phyloP scores from a whole-genome alignment of 208 protist species.

The Phytomonas sp. region DNA sequence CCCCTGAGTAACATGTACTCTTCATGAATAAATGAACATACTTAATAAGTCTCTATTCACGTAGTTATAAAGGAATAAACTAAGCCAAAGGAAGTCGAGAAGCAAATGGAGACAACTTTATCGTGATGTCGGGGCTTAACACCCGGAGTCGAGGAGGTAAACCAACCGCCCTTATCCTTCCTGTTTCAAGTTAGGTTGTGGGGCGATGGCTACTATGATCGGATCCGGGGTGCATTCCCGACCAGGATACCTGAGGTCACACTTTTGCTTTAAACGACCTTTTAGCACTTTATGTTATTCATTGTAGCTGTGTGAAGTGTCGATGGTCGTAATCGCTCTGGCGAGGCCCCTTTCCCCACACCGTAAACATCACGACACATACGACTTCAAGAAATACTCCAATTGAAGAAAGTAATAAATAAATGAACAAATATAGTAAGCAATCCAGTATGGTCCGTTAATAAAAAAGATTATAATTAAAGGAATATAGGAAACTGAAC shows the following conservation, averaged over 20 bases:
- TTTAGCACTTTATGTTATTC: too few species aligned
- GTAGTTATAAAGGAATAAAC: not conserved
- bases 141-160: not conserved
- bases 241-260: not conserved
- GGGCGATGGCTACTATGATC: not conserved
- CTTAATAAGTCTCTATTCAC: not conserved
- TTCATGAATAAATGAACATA: constrained; percentile 6
- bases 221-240: not conserved
- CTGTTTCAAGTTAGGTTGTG: not conserved
- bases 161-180: not conserved
- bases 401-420: constrained; percentile 5
- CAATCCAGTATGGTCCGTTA: not conserved
- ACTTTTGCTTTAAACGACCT: not conserved
- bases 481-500: not conserved
- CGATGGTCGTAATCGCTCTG: not conserved
- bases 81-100: not conserved
- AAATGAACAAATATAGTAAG: constrained; percentile 8
- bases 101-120: not conserved
- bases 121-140: not conserved
- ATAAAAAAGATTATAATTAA: not conserved
- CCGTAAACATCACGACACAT: not conserved
- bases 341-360: not conserved
- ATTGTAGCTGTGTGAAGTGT: not conserved
- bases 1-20: not conserved
- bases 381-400: constrained; percentile 6